Percentiles rank a stretch among this genome's conserved stretches.
Conservation (phyloP, 2,329 filamentous ascomycete genomes). For the Colletotrichum sp. region DNA sequence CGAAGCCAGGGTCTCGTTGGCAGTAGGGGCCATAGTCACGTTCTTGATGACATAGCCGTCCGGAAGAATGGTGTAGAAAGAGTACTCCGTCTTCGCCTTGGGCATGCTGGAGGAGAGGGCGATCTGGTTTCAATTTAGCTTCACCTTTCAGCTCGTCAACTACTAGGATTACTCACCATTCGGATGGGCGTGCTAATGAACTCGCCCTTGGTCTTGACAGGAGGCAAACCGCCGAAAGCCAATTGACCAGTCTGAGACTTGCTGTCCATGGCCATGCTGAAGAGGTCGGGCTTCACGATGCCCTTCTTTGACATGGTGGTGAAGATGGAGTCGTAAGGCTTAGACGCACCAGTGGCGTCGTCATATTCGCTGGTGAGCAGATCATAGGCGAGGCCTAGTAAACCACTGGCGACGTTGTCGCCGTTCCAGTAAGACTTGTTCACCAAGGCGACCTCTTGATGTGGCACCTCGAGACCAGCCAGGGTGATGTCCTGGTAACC, state of each 20-base stretch:
- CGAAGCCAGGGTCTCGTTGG: background rate
- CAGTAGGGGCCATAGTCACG: background rate
- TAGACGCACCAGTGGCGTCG: slow-evolving; percentile 25
- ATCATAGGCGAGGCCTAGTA: slow-evolving; percentile 57
- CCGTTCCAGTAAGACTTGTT: slow-evolving; percentile 45
- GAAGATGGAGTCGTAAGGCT: slow-evolving; percentile 54
- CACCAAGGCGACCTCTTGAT: slow-evolving; percentile 52
- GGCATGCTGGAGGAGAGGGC: background rate
- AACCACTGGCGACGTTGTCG: slow-evolving; percentile 48
- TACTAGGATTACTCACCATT: background rate
- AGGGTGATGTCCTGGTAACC: slow-evolving; percentile 46
- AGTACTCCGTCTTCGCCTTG: background rate
- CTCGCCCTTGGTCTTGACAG: slow-evolving; percentile 29
- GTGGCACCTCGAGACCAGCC: slow-evolving; percentile 46
- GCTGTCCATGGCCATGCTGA: slow-evolving; percentile 46
- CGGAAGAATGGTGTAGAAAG: background rate
- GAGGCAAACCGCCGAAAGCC: slow-evolving; percentile 53
- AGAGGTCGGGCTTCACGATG: slow-evolving; percentile 43
- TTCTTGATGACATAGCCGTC: background rate
- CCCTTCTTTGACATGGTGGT: slow-evolving; percentile 50
- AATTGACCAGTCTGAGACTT: slow-evolving; percentile 43
- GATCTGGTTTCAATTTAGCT: background rate
- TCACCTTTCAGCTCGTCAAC: background rate
- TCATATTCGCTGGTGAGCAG: slow-evolving; percentile 45
- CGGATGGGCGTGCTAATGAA: background rate